Conservation (phyloP, 345 rosid genomes). For the Dovyalis caffra region DNA sequence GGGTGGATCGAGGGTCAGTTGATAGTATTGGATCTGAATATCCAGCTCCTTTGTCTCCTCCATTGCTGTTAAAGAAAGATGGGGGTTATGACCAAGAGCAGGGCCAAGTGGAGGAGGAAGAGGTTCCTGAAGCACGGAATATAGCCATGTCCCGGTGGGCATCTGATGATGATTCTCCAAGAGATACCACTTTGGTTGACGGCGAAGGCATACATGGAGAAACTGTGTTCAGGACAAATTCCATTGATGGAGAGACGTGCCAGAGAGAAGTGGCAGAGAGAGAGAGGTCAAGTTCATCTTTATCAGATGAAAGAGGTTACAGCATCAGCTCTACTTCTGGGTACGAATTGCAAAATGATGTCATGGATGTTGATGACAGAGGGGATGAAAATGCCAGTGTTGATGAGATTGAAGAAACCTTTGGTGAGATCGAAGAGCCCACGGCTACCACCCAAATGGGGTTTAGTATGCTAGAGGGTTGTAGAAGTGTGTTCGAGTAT, state of each 20-base stretch:
- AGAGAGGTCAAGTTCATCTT: slow-evolving; percentile 25
- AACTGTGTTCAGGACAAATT: slow-evolving; percentile 18
- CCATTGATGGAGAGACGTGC: slow-evolving; percentile 49
- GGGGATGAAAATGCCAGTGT: slow-evolving; percentile 20
- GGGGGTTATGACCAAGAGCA: slow-evolving; percentile 30
- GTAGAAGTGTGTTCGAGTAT: slow-evolving; percentile 63
- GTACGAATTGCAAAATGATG: slow-evolving; percentile 27
- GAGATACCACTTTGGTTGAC: slow-evolving; percentile 18
- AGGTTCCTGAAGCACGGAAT: slow-evolving; percentile 33
- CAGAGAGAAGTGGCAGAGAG: slow-evolving; percentile 34
- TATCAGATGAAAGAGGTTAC: slow-evolving; percentile 28
- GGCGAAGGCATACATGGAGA: slow-evolving; percentile 25
- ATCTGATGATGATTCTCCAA: slow-evolving; percentile 37
- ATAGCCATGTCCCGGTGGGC: slow-evolving; percentile 69
- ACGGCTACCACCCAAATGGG: slow-evolving; percentile 24
- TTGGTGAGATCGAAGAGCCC: slow-evolving; percentile 34
- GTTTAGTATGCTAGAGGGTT: slow-evolving; percentile 57
- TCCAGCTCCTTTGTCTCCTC: slow-evolving; percentile 13
- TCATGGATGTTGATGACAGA: slow-evolving; percentile 26
- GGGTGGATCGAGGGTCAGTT: background rate
- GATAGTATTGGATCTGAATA: slow-evolving; percentile 3
- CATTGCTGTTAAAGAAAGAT: slow-evolving; percentile 8
- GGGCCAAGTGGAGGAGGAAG: slow-evolving; percentile 42
- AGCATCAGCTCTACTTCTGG: slow-evolving; percentile 25
- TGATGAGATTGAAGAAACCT: slow-evolving; percentile 14